Evolutionary conservation across 2,329 filamentous ascomycete species (phyloP).

Genomic region (Cercospora citrullina): DNA sequence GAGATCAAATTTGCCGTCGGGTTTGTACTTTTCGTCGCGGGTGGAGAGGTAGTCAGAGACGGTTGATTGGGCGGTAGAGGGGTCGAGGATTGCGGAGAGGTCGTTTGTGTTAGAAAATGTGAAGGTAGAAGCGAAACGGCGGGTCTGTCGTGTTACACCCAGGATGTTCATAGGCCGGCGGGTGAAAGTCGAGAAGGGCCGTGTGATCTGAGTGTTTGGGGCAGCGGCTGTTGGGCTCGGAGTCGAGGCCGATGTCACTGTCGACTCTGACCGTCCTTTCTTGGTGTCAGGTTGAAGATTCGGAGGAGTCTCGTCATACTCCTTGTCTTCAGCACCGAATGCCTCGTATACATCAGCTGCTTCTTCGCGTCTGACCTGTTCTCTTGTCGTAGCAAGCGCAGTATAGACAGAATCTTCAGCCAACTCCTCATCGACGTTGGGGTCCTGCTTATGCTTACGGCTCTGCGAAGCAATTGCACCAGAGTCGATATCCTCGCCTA

Average conservation of each 20-base stretch:
- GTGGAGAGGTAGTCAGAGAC: constrained; percentile 29
- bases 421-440: not conserved
- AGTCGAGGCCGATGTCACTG: not conserved
- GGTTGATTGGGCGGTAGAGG: constrained; percentile 23
- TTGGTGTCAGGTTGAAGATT: not conserved
- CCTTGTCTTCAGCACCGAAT: not conserved
- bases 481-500: not conserved
- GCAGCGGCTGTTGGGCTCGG: not conserved
- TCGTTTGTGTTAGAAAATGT: not conserved
- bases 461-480: not conserved
- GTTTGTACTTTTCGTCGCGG: constrained; percentile 16
- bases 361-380: constrained; percentile 9
- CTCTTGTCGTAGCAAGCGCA: constrained; percentile 9
- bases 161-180: not conserved
- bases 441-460: not conserved
- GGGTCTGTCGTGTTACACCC: not conserved
- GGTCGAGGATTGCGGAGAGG: constrained; percentile 18
- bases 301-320: not conserved
- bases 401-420: not conserved
- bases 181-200: constrained; percentile 18
- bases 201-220: not conserved
- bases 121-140: constrained; percentile 6
- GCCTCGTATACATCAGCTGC: constrained; percentile 9
- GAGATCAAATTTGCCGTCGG: not conserved
- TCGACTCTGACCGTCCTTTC: not conserved